Base-by-base conservation (phyloP, 2,329 filamentous ascomycete genomes). In the Colletotrichum theobromicola region DNA sequence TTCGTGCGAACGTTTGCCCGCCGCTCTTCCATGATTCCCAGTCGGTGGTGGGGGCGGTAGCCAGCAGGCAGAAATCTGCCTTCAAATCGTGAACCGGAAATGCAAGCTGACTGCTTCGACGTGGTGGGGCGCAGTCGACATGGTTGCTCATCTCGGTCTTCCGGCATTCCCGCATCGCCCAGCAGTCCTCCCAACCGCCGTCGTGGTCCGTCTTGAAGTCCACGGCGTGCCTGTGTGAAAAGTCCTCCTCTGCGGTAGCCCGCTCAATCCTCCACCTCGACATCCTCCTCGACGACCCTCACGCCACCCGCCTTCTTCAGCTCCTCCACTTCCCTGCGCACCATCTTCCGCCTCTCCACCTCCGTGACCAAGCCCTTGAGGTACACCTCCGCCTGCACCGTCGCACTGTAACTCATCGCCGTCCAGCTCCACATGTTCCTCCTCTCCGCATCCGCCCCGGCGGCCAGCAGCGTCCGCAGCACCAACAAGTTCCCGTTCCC, bases 371-470 rank as follows among this genome's bases (percentile, higher is more conserved):
- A 84, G 16, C 91, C 91, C 84, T 94, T 95, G 76, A 97, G 92
- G 81, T 97, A 97, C 1, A 95, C 93, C 83, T 97, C 95, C 2
- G 94, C 94, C 81, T 95, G 93, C 9, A 95, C 93, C 0, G 94
- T 96, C 16, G 94, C 92, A 76, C 93, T 94, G 82, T 98, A 98
- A 21, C 93, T 91, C n/a, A 95, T 89, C 0, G 95, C 93, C 2
- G 93, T 95, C 94, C 95, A 97, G 80, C 91, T 93, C 87, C 93
- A 95, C 3, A 91, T 86, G 80, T 98, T 98, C 77, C 89, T 88
- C 70, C 90, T 91, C 69, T 93, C 88, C 0, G 94, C 90, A 78
- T 95, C 93, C 1, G 95, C 94, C 13, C 95, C 95, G 1, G 94
- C 94, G 4, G 93, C 92, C 15, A 98, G 88, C 67, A 98, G 86